Evolutionary conservation across 139 green algal genomes (phyloP).

Genomic region (Prasinococcaceae sp.): DNA sequence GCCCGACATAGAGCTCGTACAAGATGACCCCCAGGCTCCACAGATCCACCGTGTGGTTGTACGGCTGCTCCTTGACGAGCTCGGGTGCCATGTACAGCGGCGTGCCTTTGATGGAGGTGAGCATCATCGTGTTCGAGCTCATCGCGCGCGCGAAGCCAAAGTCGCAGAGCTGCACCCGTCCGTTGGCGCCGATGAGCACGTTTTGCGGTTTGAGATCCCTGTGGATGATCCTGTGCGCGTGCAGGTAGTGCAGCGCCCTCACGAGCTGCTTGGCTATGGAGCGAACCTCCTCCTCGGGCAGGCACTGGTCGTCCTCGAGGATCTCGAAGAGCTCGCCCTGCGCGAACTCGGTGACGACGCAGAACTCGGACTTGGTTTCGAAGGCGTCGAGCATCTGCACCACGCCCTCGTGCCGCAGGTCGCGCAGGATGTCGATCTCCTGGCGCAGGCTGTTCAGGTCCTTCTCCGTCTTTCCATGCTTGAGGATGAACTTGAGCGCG

Average conservation of each 20-base stretch:
- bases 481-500: constrained; percentile 98
- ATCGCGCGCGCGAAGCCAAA: constrained; percentile 85
- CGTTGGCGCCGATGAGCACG: constrained; percentile 51
- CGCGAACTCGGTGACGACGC: constrained; percentile 91
- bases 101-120: constrained; percentile 92
- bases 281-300: constrained; percentile 34
- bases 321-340: constrained; percentile 97
- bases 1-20: constrained; percentile 90
- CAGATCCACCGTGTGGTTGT: constrained; percentile 73
- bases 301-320: constrained; percentile 76
- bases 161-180: constrained; percentile 75
- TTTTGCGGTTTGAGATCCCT: constrained; percentile 90
- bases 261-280: constrained; percentile 84
- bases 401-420: constrained; percentile 80
- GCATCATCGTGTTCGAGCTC: constrained; percentile 76
- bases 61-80: constrained; percentile 94
- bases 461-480: constrained; percentile 53
- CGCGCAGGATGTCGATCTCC: constrained; percentile 85
- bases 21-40: constrained; percentile 97
- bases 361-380: constrained; percentile 89
- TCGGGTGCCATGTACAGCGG: constrained; percentile 98
- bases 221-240: constrained; percentile 76
- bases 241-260: constrained; percentile 81
- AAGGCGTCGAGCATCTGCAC: constrained; percentile 93
- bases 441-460: constrained; percentile 83